phyloP scores from a whole-genome alignment of 2,329 filamentous ascomycete genomes.

The Volutella citrinella region DNA sequence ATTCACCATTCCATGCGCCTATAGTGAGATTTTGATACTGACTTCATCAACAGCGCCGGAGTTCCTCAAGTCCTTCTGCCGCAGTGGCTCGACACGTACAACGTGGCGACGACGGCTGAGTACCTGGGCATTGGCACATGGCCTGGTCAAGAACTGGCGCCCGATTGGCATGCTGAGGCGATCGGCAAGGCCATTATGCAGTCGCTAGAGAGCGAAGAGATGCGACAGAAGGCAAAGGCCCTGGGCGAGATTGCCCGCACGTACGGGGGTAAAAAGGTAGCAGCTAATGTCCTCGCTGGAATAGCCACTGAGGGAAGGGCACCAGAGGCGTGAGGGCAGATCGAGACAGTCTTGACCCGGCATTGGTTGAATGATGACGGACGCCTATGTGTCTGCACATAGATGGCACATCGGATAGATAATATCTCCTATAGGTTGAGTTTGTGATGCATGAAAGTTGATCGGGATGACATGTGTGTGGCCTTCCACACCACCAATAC shows the following conservation, averaged over 20 bases:
- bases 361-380: too few relatives aligned
- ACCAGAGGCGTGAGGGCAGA: conserved; percentile 14
- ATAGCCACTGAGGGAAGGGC: conserved; percentile 1
- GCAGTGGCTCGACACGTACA: conserved; percentile 44
- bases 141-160: conserved; percentile 33
- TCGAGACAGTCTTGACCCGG: too few relatives aligned
- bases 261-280: conserved; percentile 1
- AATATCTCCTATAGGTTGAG: too few relatives aligned
- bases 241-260: conserved; percentile 4
- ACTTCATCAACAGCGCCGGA: conserved; percentile 38
- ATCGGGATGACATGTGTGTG: too few relatives aligned
- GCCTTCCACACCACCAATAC: too few relatives aligned
- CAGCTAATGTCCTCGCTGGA: conserved; percentile 1
- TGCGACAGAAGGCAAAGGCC: conserved; percentile 3
- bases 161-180: conserved; percentile 24
- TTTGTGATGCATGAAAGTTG: too few relatives aligned
- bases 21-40: not conserved
- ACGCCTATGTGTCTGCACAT: too few relatives aligned
- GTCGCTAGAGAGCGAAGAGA: not conserved
- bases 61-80: conserved; percentile 46
- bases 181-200: conserved; percentile 20
- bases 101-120: conserved; percentile 41
- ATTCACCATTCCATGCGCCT: not conserved
- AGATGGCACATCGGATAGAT: too few relatives aligned
- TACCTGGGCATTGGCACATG: conserved; percentile 40